A percentile compares a stretch with the other conserved stretches of the same genome.
These are phyloP conservation scores for Apophysomyces elegans DNA, from an alignment of 371 early-diverging fungal genomes.

Conservation along the genomic window DNA sequence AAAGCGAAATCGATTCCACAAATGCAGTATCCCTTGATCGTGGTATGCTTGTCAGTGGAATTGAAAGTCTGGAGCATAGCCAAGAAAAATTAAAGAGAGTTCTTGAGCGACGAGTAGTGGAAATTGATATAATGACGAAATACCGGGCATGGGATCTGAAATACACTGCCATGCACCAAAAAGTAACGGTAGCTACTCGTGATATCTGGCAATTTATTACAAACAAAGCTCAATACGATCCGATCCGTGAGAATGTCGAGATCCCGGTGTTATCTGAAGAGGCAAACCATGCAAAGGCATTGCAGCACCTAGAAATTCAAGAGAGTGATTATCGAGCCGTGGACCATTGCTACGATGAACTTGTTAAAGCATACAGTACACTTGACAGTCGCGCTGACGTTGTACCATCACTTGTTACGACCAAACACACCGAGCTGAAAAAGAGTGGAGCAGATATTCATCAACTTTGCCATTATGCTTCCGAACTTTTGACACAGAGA, in stretches of 20 bases:
- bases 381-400: background rate
- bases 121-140: conserved; percentile 25
- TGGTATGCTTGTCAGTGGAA: conserved; percentile 31
- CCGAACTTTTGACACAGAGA: conserved; percentile 31
- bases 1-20: conserved; percentile 43
- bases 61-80: conserved; percentile 35
- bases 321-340: conserved; percentile 5
- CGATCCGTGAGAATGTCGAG: conserved; percentile 15
- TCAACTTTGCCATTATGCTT: conserved; percentile 23
- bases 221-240: conserved; percentile 39
- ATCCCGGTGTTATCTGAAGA: background rate
- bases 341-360: conserved; percentile 19
- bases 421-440: conserved; percentile 13
- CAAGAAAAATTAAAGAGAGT: conserved; percentile 21
- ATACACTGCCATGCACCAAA: conserved; percentile 20
- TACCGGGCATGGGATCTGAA: conserved; percentile 29
- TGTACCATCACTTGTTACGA: background rate
- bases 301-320: conserved; percentile 1
- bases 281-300: conserved; percentile 3
- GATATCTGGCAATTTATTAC: conserved; percentile 44
- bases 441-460: conserved; percentile 23
- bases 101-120: conserved; percentile 24
- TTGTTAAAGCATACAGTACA: conserved; percentile 18
- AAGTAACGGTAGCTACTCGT: conserved; percentile 23
- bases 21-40: conserved; percentile 46